Evolutionary conservation across 108 stramenopile genomes (phyloP).

Genomic region (Stephanodiscus minutulus): DNA sequence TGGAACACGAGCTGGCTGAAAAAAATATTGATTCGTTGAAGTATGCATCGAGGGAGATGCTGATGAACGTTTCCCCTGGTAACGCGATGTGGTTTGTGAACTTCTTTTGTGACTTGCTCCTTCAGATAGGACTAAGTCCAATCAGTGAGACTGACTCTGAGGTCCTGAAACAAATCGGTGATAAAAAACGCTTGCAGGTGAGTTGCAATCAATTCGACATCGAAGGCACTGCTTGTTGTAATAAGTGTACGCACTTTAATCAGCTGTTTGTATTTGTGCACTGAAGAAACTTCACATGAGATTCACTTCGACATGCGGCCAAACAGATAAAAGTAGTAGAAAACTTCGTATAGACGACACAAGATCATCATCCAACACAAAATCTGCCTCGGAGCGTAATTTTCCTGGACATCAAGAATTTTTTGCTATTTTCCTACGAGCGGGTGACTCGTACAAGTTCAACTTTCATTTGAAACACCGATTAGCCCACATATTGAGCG

Average conservation of each 20-base stretch:
- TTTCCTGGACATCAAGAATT: constrained; percentile 88
- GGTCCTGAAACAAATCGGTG: constrained; percentile 59
- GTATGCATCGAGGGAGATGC: constrained; percentile 50
- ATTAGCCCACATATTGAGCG: constrained; percentile 24
- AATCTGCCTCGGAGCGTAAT: constrained; percentile 45
- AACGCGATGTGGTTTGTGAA: constrained; percentile 81
- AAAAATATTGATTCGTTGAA: constrained; percentile 46
- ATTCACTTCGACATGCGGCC: constrained; percentile 57
- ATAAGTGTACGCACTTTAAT: neutral
- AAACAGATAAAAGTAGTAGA: constrained; percentile 55
- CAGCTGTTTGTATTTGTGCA: neutral
- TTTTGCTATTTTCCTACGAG: constrained; percentile 73
- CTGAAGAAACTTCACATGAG: constrained; percentile 73
- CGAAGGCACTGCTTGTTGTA: neutral
- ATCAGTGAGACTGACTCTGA: constrained; percentile 83
- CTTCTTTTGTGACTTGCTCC: constrained; percentile 74
- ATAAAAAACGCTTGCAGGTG: constrained; percentile 68
- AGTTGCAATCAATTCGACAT: constrained; percentile 6
- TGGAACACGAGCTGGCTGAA: constrained; percentile 53
- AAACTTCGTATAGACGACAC: constrained; percentile 46
- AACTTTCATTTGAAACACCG: constrained; percentile 53
- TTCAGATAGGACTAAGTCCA: constrained; percentile 77
- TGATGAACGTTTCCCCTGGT: constrained; percentile 40
- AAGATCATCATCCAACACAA: constrained; percentile 23
- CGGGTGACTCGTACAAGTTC: constrained; percentile 70